Conservation (phyloP, 768 basidiomycete genomes). For the Podaxis sp. region DNA sequence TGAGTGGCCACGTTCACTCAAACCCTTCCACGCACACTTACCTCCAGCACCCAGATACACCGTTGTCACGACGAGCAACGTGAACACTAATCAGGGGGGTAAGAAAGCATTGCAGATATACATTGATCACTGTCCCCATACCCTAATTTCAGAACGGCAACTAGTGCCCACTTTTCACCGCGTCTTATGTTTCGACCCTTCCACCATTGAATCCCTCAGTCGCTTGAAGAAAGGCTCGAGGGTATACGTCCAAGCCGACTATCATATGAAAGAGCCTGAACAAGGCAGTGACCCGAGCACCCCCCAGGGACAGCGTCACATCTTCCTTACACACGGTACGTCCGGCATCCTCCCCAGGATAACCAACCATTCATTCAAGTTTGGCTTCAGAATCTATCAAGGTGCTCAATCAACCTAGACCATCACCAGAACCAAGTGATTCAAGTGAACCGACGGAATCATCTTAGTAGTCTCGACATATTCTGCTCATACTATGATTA, state of each 20-base stretch:
- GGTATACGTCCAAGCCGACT: constrained; percentile 80
- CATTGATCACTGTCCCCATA: not conserved
- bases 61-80: constrained; percentile 66
- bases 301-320: constrained; percentile 72
- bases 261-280: constrained; percentile 72
- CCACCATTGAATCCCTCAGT: constrained; percentile 57
- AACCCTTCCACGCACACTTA: not conserved
- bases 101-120: constrained; percentile 50
- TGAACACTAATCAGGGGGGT: constrained; percentile 46
- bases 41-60: constrained; percentile 49
- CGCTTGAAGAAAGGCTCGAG: constrained; percentile 64
- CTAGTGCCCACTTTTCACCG: constrained; percentile 70
- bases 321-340: constrained; percentile 78
- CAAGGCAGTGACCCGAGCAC: constrained; percentile 59
- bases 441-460: not conserved
- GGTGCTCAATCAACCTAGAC: constrained; percentile 35
- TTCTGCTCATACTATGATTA: not conserved
- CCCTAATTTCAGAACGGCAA: constrained; percentile 40
- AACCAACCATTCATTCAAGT: not conserved
- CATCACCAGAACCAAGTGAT: not conserved
- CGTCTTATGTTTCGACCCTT: constrained; percentile 66
- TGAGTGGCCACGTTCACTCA: constrained; percentile 31
- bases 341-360: not conserved
- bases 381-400: constrained; percentile 44
- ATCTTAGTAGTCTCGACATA: not conserved